Percentiles rank a stretch among this genome's conserved stretches.
phyloP scores from a whole-genome alignment of 2,329 filamentous ascomycete genomes.

The Fusarium foetens region DNA sequence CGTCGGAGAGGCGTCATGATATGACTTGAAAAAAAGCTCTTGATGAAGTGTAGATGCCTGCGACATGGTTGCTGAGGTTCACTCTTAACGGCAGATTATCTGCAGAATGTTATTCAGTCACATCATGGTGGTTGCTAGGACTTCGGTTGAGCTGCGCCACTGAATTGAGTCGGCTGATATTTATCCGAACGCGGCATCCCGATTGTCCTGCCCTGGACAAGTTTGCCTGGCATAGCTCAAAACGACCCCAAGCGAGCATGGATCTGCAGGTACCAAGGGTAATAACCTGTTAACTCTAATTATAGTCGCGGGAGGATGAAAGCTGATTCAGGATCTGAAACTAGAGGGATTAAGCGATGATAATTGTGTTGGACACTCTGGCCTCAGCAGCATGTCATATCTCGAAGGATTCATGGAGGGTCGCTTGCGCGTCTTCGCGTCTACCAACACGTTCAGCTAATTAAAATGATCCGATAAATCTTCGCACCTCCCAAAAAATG shows the following conservation, averaged over 20 bases:
- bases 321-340: neutral
- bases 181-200: neutral
- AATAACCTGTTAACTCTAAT: neutral
- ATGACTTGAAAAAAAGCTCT: neutral
- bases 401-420: neutral
- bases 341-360: neutral
- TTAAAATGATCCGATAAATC: neutral
- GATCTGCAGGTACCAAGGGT: neutral
- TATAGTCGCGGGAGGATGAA: neutral
- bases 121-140: rapidly evolving
- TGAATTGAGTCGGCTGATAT: neutral
- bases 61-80: neutral
- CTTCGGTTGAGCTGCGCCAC: neutral
- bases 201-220: neutral
- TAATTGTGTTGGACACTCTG: neutral
- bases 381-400: neutral
- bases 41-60: neutral
- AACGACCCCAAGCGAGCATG: neutral
- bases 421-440: neutral
- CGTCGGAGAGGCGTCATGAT: conserved; percentile 40
- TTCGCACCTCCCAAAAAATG: too few species aligned
- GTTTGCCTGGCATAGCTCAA: neutral
- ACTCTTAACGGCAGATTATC: rapidly evolving
- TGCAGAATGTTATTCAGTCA: neutral
- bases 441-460: neutral